These are phyloP conservation scores for Trichoderma polysporum DNA, from an alignment of 2,329 filamentous ascomycete species.

Conservation along the genomic window DNA sequence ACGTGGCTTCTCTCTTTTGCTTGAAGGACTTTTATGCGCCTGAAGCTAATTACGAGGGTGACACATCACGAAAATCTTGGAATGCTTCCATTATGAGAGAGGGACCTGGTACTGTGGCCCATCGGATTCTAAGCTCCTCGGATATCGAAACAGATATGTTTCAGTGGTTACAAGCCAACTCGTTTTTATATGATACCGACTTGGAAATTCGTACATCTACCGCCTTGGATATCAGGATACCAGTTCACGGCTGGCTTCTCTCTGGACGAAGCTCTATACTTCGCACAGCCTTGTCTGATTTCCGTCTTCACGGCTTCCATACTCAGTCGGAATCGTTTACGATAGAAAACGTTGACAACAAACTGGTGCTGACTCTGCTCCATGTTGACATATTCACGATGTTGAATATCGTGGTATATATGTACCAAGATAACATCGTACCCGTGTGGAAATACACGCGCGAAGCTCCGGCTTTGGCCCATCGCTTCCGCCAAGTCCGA, in stretches of 20 bases:
- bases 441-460: constrained; percentile 84
- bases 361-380: constrained; percentile 62
- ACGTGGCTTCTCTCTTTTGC: constrained; percentile 68
- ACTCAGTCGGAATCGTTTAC: constrained; percentile 32
- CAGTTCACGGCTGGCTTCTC: constrained; percentile 80
- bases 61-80: constrained; percentile 43
- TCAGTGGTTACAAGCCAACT: constrained; percentile 46
- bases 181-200: constrained; percentile 44
- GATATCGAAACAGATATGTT: constrained; percentile 64
- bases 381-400: constrained; percentile 74
- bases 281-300: constrained; percentile 59
- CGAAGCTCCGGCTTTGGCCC: constrained; percentile 62
- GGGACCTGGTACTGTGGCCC: constrained; percentile 50
- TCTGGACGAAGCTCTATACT: constrained; percentile 71
- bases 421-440: constrained; percentile 76
- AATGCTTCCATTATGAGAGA: constrained; percentile 38
- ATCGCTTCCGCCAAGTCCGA: constrained; percentile 76
- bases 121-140: constrained; percentile 59
- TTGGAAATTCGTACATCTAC: constrained; percentile 55
- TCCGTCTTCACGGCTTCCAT: constrained; percentile 40
- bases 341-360: constrained; percentile 45
- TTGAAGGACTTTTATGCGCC: constrained; percentile 59
- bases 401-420: constrained; percentile 74
- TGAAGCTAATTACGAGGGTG: constrained; percentile 34
- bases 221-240: constrained; percentile 68